Evolutionary conservation across 2,329 filamentous ascomycete species (phyloP).

Genomic region (Orbilia quercus): DNA sequence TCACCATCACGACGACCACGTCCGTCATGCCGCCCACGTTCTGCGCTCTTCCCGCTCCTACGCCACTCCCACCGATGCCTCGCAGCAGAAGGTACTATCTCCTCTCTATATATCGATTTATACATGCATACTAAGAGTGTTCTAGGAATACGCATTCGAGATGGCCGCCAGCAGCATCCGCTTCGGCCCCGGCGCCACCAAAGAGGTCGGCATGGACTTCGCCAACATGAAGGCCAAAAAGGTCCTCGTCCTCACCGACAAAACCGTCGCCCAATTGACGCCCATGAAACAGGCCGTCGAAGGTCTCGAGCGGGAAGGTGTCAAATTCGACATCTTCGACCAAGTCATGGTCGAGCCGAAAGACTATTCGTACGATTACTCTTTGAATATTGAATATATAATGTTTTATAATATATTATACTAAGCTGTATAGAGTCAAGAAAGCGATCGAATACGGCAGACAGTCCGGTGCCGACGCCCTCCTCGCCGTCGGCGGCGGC

Average conservation of each 20-base stretch:
- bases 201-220: constrained; percentile 98
- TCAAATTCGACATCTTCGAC: constrained; percentile 83
- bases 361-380: constrained; percentile 90
- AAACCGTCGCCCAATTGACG: constrained; percentile 80
- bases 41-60: constrained; percentile 65
- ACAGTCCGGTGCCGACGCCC: constrained; percentile 76
- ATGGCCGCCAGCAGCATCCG: constrained; percentile 74
- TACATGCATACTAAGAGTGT: not conserved
- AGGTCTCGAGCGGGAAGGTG: constrained; percentile 79
- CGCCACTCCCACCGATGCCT: constrained; percentile 80
- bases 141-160: constrained; percentile 92
- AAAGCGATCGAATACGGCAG: constrained; percentile 82
- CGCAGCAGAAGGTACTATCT: constrained; percentile 71
- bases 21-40: constrained; percentile 62
- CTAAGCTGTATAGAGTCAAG: constrained; percentile 72
- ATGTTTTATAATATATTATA: no score
- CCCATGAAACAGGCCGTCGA: constrained; percentile 91
- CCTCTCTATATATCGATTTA: not conserved
- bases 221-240: constrained; percentile 87
- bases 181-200: constrained; percentile 91
- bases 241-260: constrained; percentile 92
- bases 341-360: constrained; percentile 89
- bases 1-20: constrained; percentile 69
- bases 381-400: no score
- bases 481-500: constrained; percentile 90